These are phyloP conservation scores for Komagataea norvegica DNA, from an alignment of 1,139 yeast species.

Conservation along the genomic window DNA sequence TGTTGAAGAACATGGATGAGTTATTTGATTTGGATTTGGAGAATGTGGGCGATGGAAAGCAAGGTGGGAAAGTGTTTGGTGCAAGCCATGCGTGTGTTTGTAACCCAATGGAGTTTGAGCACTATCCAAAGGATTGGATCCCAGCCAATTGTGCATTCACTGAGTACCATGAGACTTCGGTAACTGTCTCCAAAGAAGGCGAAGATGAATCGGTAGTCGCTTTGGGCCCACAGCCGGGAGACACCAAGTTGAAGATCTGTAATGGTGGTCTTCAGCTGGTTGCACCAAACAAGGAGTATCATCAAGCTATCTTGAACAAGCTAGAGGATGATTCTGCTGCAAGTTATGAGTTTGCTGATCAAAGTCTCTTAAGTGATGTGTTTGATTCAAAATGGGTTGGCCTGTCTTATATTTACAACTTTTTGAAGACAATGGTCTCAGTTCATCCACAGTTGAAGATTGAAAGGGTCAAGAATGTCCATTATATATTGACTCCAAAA, in stretches of 20 bases:
- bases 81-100: slow-evolving; percentile 60
- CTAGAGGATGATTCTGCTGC: slow-evolving; percentile 27
- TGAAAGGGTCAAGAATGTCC: slow-evolving; percentile 45
- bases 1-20: slow-evolving; percentile 51
- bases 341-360: slow-evolving; percentile 51
- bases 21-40: slow-evolving; percentile 38
- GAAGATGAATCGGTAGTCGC: no score
- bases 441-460: slow-evolving; percentile 44
- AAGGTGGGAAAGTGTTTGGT: slow-evolving; percentile 40
- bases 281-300: slow-evolving; percentile 35
- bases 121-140: slow-evolving; percentile 51
- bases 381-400: slow-evolving; percentile 46
- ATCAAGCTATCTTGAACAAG: slow-evolving; percentile 35
- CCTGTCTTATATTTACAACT: slow-evolving; percentile 47
- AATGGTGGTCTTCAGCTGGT: slow-evolving; percentile 53
- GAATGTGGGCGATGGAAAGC: no score
- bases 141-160: slow-evolving; percentile 46
- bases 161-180: slow-evolving; percentile 29
- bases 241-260: slow-evolving; percentile 41
- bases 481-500: slow-evolving; percentile 50
- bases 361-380: slow-evolving; percentile 48
- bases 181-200: background rate
- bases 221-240: slow-evolving; percentile 37
- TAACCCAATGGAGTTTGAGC: slow-evolving; percentile 45
- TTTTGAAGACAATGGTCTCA: slow-evolving; percentile 43